These are phyloP conservation scores for Trametes punicea DNA, from an alignment of 768 basidiomycete genomes.

Conservation along the genomic window DNA sequence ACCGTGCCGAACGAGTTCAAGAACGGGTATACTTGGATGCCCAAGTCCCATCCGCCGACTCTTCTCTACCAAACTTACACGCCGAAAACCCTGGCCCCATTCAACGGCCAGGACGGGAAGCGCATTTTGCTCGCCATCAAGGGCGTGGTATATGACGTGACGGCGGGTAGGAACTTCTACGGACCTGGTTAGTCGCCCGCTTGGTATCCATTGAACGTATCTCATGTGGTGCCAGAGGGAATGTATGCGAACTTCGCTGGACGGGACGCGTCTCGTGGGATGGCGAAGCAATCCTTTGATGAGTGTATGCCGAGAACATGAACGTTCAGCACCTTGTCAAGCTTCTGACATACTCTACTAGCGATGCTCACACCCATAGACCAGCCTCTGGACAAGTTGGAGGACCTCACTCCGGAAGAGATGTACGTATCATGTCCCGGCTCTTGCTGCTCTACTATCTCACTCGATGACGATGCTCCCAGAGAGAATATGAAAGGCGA, in stretches of 20 bases:
- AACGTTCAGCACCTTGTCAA: not conserved
- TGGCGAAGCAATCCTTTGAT: slow-evolving; percentile 98
- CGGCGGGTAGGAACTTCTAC: slow-evolving; percentile 86
- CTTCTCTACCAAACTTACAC: slow-evolving; percentile 78
- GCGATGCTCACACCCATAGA: slow-evolving; percentile 92
- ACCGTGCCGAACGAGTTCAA: slow-evolving; percentile 68
- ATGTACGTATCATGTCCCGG: slow-evolving; percentile 53
- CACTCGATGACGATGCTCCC: not conserved
- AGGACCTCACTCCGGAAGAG: slow-evolving; percentile 76
- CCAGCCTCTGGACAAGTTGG: slow-evolving; percentile 78
- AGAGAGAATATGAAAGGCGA: slow-evolving; percentile 94
- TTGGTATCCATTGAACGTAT: not conserved
- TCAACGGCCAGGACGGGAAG: slow-evolving; percentile 59
- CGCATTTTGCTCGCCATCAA: slow-evolving; percentile 86
- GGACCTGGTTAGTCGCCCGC: slow-evolving; percentile 73
- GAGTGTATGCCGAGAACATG: slow-evolving; percentile 48
- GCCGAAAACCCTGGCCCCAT: slow-evolving; percentile 67
- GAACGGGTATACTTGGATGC: slow-evolving; percentile 89
- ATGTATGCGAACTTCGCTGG: slow-evolving; percentile 99
- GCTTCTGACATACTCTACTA: slow-evolving; percentile 26
- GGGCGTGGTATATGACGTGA: slow-evolving; percentile 90
- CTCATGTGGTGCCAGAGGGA: slow-evolving; percentile 53
- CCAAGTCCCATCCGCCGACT: slow-evolving; percentile 74
- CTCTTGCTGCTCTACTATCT: not conserved
- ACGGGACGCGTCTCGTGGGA: slow-evolving; percentile 90